Evolutionary conservation across 352 stramenopile genomes (phyloP).

Genomic region (Phytophthora tubulina): DNA sequence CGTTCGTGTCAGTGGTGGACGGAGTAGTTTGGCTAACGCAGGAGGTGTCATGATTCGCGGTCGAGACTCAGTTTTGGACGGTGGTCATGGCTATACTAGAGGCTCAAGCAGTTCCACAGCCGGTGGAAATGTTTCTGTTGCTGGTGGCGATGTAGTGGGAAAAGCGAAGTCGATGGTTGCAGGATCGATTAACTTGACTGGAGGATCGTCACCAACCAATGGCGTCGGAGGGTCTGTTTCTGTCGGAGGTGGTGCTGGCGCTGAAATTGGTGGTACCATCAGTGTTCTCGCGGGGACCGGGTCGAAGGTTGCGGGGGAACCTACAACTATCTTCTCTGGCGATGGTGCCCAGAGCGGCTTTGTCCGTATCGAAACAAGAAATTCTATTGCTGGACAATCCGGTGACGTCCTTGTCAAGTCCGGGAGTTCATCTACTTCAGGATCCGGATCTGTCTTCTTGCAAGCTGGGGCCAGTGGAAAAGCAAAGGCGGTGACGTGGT

Average conservation of each 20-base stretch:
- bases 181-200: too few relatives aligned
- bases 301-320: slow-evolving; percentile 13
- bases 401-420: slow-evolving; percentile 21
- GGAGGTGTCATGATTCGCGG: slow-evolving; percentile 15
- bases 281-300: slow-evolving; percentile 11
- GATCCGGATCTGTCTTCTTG: slow-evolving; percentile 33
- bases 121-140: slow-evolving; percentile 22
- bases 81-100: slow-evolving; percentile 1
- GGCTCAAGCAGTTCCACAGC: slow-evolving; percentile 11
- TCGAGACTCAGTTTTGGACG: slow-evolving; percentile 18
- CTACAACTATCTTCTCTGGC: slow-evolving; percentile 20
- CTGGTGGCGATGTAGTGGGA: slow-evolving; percentile 12
- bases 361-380: slow-evolving; percentile 23
- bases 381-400: slow-evolving; percentile 7
- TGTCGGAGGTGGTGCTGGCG: slow-evolving; percentile 9
- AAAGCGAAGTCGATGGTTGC: not conserved
- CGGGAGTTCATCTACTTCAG: slow-evolving; percentile 18
- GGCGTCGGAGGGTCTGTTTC: too few relatives aligned
- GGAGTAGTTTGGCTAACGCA: slow-evolving; percentile 6
- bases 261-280: slow-evolving; percentile 19
- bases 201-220: too few relatives aligned
- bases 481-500: slow-evolving; percentile 25
- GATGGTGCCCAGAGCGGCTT: slow-evolving; percentile 15
- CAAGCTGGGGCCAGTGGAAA: slow-evolving; percentile 22
- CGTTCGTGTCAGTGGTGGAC: slow-evolving; percentile 23